Conservation (phyloP, 768 basidiomycete genomes). For the Trametopsis cervina region DNA sequence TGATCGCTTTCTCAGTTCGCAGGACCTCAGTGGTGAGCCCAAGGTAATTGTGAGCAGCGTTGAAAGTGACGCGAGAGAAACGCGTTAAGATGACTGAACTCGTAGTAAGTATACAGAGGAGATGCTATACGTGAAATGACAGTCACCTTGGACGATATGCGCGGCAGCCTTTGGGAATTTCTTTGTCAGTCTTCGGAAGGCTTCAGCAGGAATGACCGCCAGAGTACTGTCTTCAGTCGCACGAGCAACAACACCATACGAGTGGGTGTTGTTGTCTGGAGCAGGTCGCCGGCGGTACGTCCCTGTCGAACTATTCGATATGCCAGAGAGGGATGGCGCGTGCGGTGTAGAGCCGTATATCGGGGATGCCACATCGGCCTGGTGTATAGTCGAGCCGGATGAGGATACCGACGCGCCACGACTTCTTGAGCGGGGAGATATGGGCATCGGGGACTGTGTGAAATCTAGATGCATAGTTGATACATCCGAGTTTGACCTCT, state of each 20-base stretch:
- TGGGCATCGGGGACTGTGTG: conserved; percentile 4
- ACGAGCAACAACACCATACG: conserved; percentile 80
- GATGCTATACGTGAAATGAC: neutral
- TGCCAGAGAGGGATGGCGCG: conserved; percentile 7
- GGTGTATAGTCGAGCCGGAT: conserved; percentile 62
- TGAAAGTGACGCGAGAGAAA: conserved; percentile 95
- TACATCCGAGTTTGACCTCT: conserved; percentile 56
- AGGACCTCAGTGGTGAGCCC: conserved; percentile 93
- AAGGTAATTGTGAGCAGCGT: conserved; percentile 93
- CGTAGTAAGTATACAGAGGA: conserved; percentile 12
- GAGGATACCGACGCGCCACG: conserved; percentile 62
- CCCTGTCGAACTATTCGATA: conserved; percentile 6
- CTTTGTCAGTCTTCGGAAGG: conserved; percentile 88
- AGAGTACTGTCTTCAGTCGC: conserved; percentile 92
- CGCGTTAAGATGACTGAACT: conserved; percentile 81
- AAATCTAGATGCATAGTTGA: conserved; percentile 47
- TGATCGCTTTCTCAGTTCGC: conserved; percentile 94
- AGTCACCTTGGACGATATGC: conserved; percentile 84
- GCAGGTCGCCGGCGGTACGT: conserved; percentile 7
- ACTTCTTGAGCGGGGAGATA: conserved; percentile 24
- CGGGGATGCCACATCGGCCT: conserved; percentile 26
- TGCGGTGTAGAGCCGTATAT: conserved; percentile 13
- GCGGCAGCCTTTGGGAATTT: conserved; percentile 97
- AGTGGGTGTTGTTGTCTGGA: conserved; percentile 26
- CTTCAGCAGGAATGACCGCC: conserved; percentile 98